Conservation (phyloP, 768 basidiomycete species). For the Lentinula lateritia region DNA sequence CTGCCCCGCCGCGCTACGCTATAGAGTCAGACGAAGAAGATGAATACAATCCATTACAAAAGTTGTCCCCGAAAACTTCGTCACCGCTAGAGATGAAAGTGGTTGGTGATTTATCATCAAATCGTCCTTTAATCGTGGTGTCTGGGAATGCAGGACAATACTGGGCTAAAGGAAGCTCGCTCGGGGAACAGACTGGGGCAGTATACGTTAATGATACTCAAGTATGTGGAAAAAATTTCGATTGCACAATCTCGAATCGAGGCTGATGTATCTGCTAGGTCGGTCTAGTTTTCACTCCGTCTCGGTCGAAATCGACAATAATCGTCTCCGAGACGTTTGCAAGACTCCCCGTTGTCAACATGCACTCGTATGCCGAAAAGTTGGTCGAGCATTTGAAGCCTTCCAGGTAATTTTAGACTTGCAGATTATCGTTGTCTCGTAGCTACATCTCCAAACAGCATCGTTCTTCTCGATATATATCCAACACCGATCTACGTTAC, state of each 20-base stretch:
- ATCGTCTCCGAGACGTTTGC: constrained; percentile 49
- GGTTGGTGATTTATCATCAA: constrained; percentile 23
- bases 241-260: background rate
- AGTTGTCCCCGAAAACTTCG: constrained; percentile 11
- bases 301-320: constrained; percentile 40
- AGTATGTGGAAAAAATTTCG: constrained; percentile 21
- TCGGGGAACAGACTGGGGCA: constrained; percentile 47
- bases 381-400: constrained; percentile 42
- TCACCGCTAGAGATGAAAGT: constrained; percentile 30
- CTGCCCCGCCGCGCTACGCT: constrained; percentile 52
- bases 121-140: constrained; percentile 34
- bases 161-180: constrained; percentile 46
- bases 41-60: constrained; percentile 41
- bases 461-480: constrained; percentile 51
- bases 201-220: constrained; percentile 40
- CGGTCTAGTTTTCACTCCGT: constrained; percentile 43
- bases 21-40: constrained; percentile 70
- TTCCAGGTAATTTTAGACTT: constrained; percentile 28
- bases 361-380: constrained; percentile 40
- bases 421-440: background rate
- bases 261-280: constrained; percentile 26
- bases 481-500: constrained; percentile 43
- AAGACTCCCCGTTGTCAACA: constrained; percentile 43
- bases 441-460: constrained; percentile 20
- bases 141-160: constrained; percentile 38